Percentiles rank a stretch among this genome's conserved stretches.
Evolutionary conservation across 257 asterid genomes (phyloP).

Genomic region (Eucommia ulmoides): DNA sequence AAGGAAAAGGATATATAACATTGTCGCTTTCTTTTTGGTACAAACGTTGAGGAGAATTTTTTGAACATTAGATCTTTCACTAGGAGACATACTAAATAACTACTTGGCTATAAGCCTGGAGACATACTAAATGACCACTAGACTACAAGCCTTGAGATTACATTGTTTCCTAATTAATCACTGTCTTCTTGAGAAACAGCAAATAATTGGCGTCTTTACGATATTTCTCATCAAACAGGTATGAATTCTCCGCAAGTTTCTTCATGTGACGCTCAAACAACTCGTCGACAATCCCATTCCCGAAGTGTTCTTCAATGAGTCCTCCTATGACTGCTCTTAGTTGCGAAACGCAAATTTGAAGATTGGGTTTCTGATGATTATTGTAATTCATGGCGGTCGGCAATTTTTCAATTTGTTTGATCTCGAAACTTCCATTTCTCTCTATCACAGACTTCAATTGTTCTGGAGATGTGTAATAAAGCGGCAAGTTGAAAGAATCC

Average conservation of each 20-base stretch:
- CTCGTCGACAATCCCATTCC: conserved; percentile 28
- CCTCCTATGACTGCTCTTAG: conserved; percentile 36
- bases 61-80: too few relatives aligned
- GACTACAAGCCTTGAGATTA: too few relatives aligned
- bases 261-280: conserved; percentile 24
- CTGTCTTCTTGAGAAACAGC: conserved; percentile 32
- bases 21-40: too few relatives aligned
- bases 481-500: conserved; percentile 48
- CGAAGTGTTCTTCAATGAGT: conserved; percentile 35
- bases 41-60: too few relatives aligned
- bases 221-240: conserved; percentile 15
- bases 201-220: conserved; percentile 28
- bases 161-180: too few relatives aligned
- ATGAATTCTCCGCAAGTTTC: conserved; percentile 21
- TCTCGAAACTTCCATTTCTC: conserved; percentile 26
- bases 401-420: conserved; percentile 22
- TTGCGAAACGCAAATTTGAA: conserved; percentile 9
- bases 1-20: too few relatives aligned
- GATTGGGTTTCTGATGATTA: conserved; percentile 17
- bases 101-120: too few relatives aligned
- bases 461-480: conserved; percentile 35
- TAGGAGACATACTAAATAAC: too few relatives aligned
- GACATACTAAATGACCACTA: too few relatives aligned
- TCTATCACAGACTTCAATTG: conserved; percentile 35
- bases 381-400: conserved; percentile 15